Base-by-base conservation (phyloP, 192 early-diverging fungal genomes). In the Coemansia sp. region DNA sequence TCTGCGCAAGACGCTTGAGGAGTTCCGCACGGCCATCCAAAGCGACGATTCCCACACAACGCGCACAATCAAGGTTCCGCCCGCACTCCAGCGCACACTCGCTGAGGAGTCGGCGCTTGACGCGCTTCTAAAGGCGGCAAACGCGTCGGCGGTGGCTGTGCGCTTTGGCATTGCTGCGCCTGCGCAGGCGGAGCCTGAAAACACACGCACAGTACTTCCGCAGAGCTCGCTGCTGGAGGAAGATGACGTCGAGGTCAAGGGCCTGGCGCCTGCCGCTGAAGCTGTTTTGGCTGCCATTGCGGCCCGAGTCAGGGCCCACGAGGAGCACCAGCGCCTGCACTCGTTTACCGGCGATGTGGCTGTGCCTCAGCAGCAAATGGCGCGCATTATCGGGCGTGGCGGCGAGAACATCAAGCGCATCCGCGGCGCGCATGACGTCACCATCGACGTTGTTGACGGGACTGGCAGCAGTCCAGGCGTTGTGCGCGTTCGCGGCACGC, bases 341-440 rank as follows among this genome's bases (percentile, higher is more conserved):
- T 88, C 93, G 59, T 88, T 90, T 66, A 82, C 85, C 18, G 73
- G 85, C 43, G 89, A 91, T 51, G 80, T 98, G 52, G 72, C 83
- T 14, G 88, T 98, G 30, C 92, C 95, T 36, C 84, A 86, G 24
- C 73, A 67, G 57, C 85, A 78, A 65, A 88, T 84, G 67, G 84
- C 87, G 30, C 92, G 88, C 72, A 84, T 99, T 26, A 94, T 98
- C 67, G 97, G 97, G n/a, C 93, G 93, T 69, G 89, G 89, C 30
- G 95, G 95, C 68, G 89, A 89, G 65, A 87, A 88, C 65, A 87
- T 99, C 59, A 92, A 88, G 69, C 88, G 89, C 53, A 66, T 97
- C 39, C 92, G 88, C 64, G 87, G 90, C 16, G 88, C 90, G 71
- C 86, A 89, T 64, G 86, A 88, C 63, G 91, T 99, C 52, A 85